These are phyloP conservation scores for Allomyces macrogynus DNA, from an alignment of 192 early-diverging fungal genomes.

Conservation along the genomic window DNA sequence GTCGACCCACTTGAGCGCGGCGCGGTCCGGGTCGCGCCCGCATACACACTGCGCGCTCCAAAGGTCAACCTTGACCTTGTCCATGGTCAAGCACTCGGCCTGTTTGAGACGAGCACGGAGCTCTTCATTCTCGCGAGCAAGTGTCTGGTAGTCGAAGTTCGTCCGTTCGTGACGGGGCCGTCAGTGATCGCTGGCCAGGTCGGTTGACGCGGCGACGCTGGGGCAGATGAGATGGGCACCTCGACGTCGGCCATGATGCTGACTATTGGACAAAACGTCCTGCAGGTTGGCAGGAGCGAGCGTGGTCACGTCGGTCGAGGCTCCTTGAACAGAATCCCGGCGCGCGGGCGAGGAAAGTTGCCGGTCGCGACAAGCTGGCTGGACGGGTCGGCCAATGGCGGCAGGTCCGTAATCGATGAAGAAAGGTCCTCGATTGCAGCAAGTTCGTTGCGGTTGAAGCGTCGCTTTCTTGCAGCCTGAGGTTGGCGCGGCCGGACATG, in stretches of 20 bases:
- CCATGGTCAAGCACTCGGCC: slow-evolving; percentile 1
- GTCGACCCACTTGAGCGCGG: slow-evolving; percentile 23
- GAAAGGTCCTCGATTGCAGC: background rate
- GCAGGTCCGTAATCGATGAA: background rate
- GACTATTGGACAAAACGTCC: background rate
- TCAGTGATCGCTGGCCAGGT: background rate
- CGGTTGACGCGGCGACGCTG: background rate
- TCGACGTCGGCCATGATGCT: background rate
- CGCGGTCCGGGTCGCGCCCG: slow-evolving; percentile 3
- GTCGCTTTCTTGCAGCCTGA: too few relatives aligned
- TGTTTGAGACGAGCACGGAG: background rate
- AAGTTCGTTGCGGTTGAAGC: too few relatives aligned
- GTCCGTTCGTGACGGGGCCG: background rate
- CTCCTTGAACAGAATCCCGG: background rate
- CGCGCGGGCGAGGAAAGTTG: background rate
- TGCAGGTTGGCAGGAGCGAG: background rate
- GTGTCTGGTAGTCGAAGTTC: background rate
- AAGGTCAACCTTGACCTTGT: slow-evolving; percentile 4
- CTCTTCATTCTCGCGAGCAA: background rate
- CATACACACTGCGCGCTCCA: slow-evolving; percentile 4
- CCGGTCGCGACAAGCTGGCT: background rate
- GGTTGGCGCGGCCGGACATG: too few relatives aligned
- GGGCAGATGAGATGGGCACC: background rate
- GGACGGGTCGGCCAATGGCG: too few relatives aligned
- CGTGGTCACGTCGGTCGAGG: background rate